Base-by-base conservation (phyloP, 306 rosid genomes). In the Abrus precatorius region DNA sequence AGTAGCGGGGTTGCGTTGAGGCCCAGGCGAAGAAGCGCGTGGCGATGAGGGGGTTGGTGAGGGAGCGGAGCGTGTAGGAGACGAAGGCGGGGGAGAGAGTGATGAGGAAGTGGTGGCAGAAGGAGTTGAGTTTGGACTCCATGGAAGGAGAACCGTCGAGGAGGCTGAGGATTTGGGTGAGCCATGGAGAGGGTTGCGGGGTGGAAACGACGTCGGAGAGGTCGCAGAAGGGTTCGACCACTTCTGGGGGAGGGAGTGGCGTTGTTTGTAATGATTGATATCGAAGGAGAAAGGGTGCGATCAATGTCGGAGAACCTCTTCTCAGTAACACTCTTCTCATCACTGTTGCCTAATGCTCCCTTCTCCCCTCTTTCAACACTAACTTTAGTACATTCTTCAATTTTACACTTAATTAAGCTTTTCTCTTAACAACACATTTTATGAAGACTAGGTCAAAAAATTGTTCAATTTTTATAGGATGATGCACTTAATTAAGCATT, bases 1-100 rank as follows among this genome's bases (percentile, higher is more conserved):
- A 68, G 62, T 91, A 91, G 53, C 28, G 80, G n/a, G 81, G 86
- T 55, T 93, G 91, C 50, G 74, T 74, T 34, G 87, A 70, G 61
- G 98, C 85, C 98, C 99, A 95, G 43, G 40, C 10, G 84, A 95
- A 95, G 77, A 93, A 95, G 10, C 94, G 89, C 30, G 81, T 2
- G 5, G 96, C 91, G 12, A 57, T 50, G 33, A 63, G 79, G 43
- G 89, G 90, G 13, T 85, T 72, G 3, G 74, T 66, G 30, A 9
- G 69, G 40, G 91, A 88, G 32, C 76, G 91, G 48, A 93, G 84
- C 20, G 88, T 79, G 80, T 82, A 81, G 1, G 92, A 76, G 62
- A 93, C 89, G 86, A 93, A 91, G 84, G 85, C 80, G 3, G 99
- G 96, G 55, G 98, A 88, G 74, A 95, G 84, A 10, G 83, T 83